Percentiles rank a stretch among this genome's conserved stretches.
These are phyloP conservation scores for Pythium biforme DNA, from an alignment of 352 stramenopile species.

Conservation along the genomic window DNA sequence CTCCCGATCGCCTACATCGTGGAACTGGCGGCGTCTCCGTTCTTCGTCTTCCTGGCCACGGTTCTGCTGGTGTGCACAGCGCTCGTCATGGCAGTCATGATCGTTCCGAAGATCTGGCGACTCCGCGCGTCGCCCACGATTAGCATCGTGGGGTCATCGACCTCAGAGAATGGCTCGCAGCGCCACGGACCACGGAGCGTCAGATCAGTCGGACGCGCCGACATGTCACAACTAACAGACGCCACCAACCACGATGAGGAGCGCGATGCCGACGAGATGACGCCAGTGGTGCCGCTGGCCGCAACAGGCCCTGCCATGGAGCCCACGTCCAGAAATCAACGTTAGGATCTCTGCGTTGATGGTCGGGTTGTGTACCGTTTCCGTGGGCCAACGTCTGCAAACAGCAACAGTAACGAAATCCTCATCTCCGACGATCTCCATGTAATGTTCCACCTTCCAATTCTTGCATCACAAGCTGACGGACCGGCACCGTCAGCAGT, in stretches of 20 bases:
- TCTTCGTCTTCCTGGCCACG: constrained; percentile 29
- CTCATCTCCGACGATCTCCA: no score
- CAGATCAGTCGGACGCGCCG: not conserved
- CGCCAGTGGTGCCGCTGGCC: not conserved
- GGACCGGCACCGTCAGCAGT: no score
- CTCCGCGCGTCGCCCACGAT: not conserved
- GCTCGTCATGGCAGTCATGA: constrained; percentile 32
- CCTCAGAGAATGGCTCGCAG: not conserved
- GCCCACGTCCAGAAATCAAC: not conserved
- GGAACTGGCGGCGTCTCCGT: constrained; percentile 19
- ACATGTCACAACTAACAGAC: not conserved
- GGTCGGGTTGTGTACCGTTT: no score
- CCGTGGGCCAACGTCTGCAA: no score
- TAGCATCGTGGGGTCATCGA: not conserved
- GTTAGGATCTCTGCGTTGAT: no score
- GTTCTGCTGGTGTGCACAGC: constrained; percentile 29
- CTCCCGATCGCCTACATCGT: constrained; percentile 40
- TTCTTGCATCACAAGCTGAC: no score
- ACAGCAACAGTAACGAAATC: no score
- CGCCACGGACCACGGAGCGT: not conserved
- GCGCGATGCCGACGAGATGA: not conserved
- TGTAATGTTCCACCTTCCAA: no score
- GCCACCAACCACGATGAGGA: not conserved
- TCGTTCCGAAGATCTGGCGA: constrained; percentile 31
- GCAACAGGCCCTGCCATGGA: not conserved